These are phyloP conservation scores for Moricandia moricandioides DNA, from an alignment of 345 rosid genomes.

Conservation along the genomic window DNA sequence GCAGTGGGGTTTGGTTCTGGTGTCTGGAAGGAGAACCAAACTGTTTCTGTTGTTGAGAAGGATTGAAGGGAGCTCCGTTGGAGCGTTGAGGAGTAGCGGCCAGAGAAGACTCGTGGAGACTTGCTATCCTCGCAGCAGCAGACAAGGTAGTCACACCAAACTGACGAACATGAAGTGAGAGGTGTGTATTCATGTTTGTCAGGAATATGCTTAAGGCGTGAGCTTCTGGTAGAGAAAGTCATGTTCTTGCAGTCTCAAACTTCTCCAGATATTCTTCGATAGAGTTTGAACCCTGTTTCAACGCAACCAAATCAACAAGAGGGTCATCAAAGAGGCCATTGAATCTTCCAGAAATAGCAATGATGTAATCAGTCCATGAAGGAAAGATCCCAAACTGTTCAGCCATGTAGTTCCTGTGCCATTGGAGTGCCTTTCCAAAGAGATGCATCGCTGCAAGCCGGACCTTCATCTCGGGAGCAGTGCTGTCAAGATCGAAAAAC, in stretches of 20 bases:
- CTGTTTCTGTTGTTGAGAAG: not conserved
- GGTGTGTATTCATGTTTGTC: not conserved
- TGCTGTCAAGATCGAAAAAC: not conserved
- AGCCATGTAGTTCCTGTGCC: not conserved
- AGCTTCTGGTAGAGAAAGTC: not conserved
- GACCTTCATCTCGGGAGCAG: not conserved
- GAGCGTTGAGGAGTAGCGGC: not conserved
- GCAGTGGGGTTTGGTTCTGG: not conserved
- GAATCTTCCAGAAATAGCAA: not conserved
- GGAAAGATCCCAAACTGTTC: not conserved
- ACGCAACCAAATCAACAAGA: not conserved
- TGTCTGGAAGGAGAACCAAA: not conserved
- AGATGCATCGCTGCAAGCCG: not conserved
- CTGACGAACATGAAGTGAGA: not conserved
- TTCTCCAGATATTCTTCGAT: no score
- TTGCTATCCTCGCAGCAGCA: no score
- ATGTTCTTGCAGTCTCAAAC: not conserved
- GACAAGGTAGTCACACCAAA: not conserved
- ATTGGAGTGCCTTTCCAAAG: not conserved
- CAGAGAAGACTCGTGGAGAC: no score
- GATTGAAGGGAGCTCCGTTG: not conserved
- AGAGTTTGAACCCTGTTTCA: no score
- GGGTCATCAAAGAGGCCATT: not conserved
- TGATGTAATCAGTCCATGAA: not conserved
- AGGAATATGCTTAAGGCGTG: not conserved